These are phyloP conservation scores for Discostella stelligeroides DNA, from an alignment of 108 stramenopile species.

Conservation along the genomic window DNA sequence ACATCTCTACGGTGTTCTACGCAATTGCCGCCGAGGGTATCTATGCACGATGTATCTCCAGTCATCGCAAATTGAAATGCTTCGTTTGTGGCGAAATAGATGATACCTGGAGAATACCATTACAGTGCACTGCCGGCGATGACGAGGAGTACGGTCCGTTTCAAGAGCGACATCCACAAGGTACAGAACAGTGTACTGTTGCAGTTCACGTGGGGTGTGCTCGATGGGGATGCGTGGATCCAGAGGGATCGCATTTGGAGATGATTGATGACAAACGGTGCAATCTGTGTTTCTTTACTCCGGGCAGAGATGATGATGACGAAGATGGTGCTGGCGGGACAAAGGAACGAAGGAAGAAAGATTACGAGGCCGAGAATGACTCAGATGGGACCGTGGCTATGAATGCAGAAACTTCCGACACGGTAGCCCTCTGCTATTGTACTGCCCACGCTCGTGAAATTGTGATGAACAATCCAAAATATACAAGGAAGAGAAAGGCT, in stretches of 20 bases:
- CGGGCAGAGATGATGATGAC: slow-evolving; percentile 7
- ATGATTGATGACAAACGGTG: slow-evolving; percentile 10
- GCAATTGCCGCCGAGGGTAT: slow-evolving; percentile 17
- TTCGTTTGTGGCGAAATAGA: slow-evolving; percentile 49
- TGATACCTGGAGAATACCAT: slow-evolving; percentile 37
- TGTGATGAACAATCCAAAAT: slow-evolving; percentile 22
- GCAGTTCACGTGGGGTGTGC: slow-evolving; percentile 41
- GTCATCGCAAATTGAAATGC: slow-evolving; percentile 49
- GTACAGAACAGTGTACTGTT: slow-evolving; percentile 15
- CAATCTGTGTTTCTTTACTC: slow-evolving; percentile 22
- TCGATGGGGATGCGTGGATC: slow-evolving; percentile 21
- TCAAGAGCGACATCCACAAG: slow-evolving; percentile 6
- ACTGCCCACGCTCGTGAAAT: slow-evolving; percentile 24
- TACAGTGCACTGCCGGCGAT: slow-evolving; percentile 57
- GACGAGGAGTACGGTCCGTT: slow-evolving; percentile 29
- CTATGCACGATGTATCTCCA: slow-evolving; percentile 9
- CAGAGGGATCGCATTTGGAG: slow-evolving; percentile 12
- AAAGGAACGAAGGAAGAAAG: not conserved
- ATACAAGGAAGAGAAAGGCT: not conserved
- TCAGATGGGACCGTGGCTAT: no score
- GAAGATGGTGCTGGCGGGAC: slow-evolving; percentile 6
- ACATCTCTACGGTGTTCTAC: not conserved
- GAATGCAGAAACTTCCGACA: no score
- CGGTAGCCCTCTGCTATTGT: slow-evolving; percentile 33
- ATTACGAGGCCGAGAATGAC: not conserved